Base-by-base conservation (phyloP, 139 green algal genomes). In the Chlorella sp. region DNA sequence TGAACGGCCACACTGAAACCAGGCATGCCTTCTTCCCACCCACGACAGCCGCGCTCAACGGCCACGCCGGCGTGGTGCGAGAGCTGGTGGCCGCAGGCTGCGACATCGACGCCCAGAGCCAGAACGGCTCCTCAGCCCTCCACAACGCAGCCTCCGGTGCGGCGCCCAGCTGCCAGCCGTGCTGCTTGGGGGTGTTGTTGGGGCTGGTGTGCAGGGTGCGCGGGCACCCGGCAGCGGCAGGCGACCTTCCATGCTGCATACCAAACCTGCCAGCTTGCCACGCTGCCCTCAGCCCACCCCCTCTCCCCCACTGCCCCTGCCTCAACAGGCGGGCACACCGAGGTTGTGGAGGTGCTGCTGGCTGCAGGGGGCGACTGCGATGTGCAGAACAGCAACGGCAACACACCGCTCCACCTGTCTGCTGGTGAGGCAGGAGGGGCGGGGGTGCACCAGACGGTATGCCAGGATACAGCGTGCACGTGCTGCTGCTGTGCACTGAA, bases 311-410 rank as follows among this genome's bases (percentile, higher is more conserved):
- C 51, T 44, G 9, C 36, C 51, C 0, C 54, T 72, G 14, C 46
- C 54, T 60, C n/a, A n/a, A n/a, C 80, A 76, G 65, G 96, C 82
- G 96, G 95, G 24, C 94, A 98, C 90, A 73, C 95, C 28, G 58
- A 40, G 11, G 88, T 85, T 6, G 81, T 86, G 36, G 80, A 79
- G 1, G 79, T 85, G 36, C 76, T 93, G 43, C 51, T 88, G 14
- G 78, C 80, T 56, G 72, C 83, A 16, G 56, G 64, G 22, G 89
- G 76, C 58, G 90, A 94, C 85, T 78, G 65, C 13, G 90, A 94
- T 75, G 75, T 94, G 11, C 87, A 94, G 83, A 93, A 94, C 83
- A 88, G 65, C 84, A 86, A 85, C 44, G 90, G 90, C 79, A 94
- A 92, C 83, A 94, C 89, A 7, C 80, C 90, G 22, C 87, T 94